phyloP scores from a whole-genome alignment of 495 filamentous ascomycete species.

The Podospora didyma region DNA sequence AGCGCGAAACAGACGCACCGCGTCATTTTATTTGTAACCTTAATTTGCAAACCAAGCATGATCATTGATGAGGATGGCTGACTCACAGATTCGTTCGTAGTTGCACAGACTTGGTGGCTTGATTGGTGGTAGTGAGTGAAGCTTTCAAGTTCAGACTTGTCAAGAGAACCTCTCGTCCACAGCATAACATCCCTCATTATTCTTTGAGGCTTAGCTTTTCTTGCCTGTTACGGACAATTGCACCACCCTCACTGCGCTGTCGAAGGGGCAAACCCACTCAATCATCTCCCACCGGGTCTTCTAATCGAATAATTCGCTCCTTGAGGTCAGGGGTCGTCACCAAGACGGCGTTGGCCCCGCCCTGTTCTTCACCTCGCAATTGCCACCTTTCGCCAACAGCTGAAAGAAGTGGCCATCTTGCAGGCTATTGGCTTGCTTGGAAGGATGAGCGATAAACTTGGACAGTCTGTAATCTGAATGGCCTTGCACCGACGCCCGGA shows the following conservation, averaged over 20 bases:
- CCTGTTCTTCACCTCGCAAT: not conserved
- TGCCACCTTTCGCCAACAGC: not conserved
- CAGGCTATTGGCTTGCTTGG: not conserved
- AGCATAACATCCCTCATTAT: constrained; percentile 3
- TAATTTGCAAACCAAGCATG: too few relatives aligned
- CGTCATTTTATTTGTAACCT: too few relatives aligned
- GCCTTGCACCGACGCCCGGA: not conserved
- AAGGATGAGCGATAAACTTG: not conserved
- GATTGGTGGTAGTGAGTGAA: constrained; percentile 5
- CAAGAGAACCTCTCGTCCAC: constrained; percentile 9
- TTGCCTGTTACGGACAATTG: not conserved
- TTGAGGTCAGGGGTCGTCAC: too few relatives aligned
- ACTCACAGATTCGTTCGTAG: not conserved
- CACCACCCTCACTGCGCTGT: too few relatives aligned
- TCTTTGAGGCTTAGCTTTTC: too few relatives aligned
- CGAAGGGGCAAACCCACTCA: too few relatives aligned
- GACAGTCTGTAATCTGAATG: not conserved
- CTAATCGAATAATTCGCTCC: too few relatives aligned
- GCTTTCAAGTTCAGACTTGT: too few relatives aligned
- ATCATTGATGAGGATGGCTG: not conserved
- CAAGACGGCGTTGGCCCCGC: too few relatives aligned
- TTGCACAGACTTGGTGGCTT: constrained; percentile 12
- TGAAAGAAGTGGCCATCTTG: not conserved
- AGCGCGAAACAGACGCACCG: too few relatives aligned
- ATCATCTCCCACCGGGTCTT: too few relatives aligned